Evolutionary conservation across 805 yeast species (phyloP).

Genomic region (Dipodascus geniculatus): DNA sequence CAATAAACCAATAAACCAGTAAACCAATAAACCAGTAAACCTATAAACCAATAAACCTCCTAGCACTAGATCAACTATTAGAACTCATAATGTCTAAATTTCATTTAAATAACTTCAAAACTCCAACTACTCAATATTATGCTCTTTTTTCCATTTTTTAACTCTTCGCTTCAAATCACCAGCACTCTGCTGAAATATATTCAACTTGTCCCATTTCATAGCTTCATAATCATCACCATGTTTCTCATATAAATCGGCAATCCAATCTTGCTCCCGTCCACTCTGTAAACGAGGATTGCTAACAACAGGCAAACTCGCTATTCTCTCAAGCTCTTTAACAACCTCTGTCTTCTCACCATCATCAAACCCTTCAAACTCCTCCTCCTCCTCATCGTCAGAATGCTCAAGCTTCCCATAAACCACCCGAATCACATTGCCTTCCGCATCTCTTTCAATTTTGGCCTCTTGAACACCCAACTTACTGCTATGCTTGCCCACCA

Average conservation of each 20-base stretch:
- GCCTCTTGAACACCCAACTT: slow-evolving; percentile 34
- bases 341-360: slow-evolving; percentile 37
- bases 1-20: too few relatives aligned
- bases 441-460: slow-evolving; percentile 55
- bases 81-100: too few relatives aligned
- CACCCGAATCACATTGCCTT: slow-evolving; percentile 54
- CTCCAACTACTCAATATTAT: slow-evolving; percentile 24
- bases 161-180: slow-evolving; percentile 73
- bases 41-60: too few relatives aligned
- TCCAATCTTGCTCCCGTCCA: slow-evolving; percentile 68
- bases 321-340: slow-evolving; percentile 55
- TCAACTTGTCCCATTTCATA: slow-evolving; percentile 89
- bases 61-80: too few relatives aligned
- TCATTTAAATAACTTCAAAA: too few relatives aligned
- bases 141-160: slow-evolving; percentile 50
- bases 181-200: slow-evolving; percentile 71
- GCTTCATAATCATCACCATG: slow-evolving; percentile 81
- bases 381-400: slow-evolving; percentile 12
- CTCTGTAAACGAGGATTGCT: slow-evolving; percentile 46
- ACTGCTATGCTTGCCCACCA: not conserved
- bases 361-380: slow-evolving; percentile 17
- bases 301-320: slow-evolving; percentile 31
- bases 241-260: slow-evolving; percentile 48
- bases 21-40: too few relatives aligned
- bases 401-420: slow-evolving; percentile 48